Conservation (phyloP, 1,284 basidiomycete species). For the Fomitopsis betulina region DNA sequence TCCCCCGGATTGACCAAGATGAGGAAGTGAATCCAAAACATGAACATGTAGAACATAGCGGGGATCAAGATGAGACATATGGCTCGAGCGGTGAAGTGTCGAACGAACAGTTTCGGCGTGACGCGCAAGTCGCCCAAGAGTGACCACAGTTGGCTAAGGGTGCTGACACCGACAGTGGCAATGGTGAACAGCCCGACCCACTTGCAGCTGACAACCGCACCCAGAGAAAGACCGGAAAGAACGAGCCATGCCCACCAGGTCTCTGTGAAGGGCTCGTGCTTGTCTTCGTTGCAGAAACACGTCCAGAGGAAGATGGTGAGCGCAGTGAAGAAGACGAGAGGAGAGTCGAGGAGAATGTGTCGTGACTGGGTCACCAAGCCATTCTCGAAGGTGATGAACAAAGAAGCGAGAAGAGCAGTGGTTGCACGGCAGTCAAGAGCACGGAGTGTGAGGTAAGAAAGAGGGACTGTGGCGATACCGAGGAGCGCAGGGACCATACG, state of each 20-base stretch:
- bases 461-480: constrained; percentile 85
- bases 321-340: constrained; percentile 96
- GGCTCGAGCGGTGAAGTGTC: constrained; percentile 87
- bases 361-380: constrained; percentile 94
- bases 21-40: constrained; percentile 94
- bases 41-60: constrained; percentile 86
- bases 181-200: constrained; percentile 99
- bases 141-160: constrained; percentile 85
- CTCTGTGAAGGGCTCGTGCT: constrained; percentile 73
- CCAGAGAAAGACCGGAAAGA: constrained; percentile 86
- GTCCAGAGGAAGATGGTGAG: constrained; percentile 86
- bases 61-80: constrained; percentile 88
- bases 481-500: constrained; percentile 88
- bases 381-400: constrained; percentile 96
- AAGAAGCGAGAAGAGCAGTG: constrained; percentile 84
- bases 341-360: constrained; percentile 95
- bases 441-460: constrained; percentile 93
- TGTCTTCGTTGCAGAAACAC: constrained; percentile 90
- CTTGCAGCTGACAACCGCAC: constrained; percentile 91
- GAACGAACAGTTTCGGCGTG: constrained; percentile 68
- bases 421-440: constrained; percentile 87
- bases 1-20: constrained; percentile 89
- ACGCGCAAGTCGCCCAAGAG: constrained; percentile 87
- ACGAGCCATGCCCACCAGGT: constrained; percentile 92
- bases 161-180: constrained; percentile 86